Base-by-base conservation (phyloP, 2,329 filamentous ascomycete species). In the Cladophialophora carrionii region DNA sequence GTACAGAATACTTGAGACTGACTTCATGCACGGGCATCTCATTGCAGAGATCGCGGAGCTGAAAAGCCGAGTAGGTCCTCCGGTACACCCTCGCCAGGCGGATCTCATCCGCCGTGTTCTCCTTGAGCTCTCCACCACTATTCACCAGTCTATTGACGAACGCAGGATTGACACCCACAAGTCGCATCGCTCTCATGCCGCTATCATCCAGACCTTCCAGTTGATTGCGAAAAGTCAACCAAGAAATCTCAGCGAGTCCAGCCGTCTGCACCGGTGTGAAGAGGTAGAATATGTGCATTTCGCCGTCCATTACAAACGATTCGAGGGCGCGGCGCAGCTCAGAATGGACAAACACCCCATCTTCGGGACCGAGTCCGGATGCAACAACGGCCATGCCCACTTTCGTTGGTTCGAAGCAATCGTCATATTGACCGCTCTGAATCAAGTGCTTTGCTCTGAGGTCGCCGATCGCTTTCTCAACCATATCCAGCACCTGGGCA, bases 231-330 rank as follows among this genome's bases (percentile, higher is more conserved):
- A 91, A 92, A 0, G 87, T 83, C 59, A 85, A 84, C 90, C 90
- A 92, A 71, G 91, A 88, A 63, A 92, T 83, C 8, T 80, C 78
- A 2, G 82, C 77, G 1, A 78, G 79, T 29, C 80, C 78, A 20
- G 71, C 72, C 24, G 76, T 74, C 64, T 90, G 87, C 1, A 92
- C 83, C 0, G 90, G 90, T 0, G 90, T 92, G 68, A 92, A 92
- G 43, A 86, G 87, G 73, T 92, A 93, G 54, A 92, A 83, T 12
- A 91, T 84, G 72, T 92, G 90, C 87, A 93, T 88, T 68, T 93
- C 90, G 3, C 89, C 88, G 72, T 92, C 89, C 85, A 93, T 88
- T 12, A 92, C 90, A 72, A 93, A 92, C 1, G 88, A 88, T 66
- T 84, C 81, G 2, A 92, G 80, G 0, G 90, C 88, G 69, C 84